Evolutionary conservation across 257 asterid genomes (phyloP).

Genomic region (Handroanthus guayacan): DNA sequence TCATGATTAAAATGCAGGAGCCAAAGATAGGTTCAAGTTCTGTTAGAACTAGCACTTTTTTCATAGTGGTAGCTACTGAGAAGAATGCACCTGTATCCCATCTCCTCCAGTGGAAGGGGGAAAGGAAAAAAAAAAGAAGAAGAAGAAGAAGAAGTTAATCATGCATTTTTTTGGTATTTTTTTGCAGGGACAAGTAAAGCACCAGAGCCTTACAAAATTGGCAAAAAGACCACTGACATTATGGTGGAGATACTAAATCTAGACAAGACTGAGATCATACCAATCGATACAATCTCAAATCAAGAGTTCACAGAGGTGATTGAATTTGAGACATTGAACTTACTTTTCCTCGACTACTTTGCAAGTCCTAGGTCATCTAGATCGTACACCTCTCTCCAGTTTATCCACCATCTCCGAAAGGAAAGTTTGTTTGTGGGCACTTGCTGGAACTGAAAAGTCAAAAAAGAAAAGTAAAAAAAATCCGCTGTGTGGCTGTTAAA

Average conservation of each 20-base stretch:
- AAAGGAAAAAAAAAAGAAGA: not conserved
- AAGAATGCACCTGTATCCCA: not conserved
- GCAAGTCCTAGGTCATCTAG: not conserved
- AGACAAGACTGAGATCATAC: slow-evolving; percentile 86
- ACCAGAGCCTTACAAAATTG: slow-evolving; percentile 85
- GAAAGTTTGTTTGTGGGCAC: not conserved
- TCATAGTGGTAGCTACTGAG: slow-evolving; percentile 17
- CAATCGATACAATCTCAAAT: slow-evolving; percentile 92
- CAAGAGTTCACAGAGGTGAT: slow-evolving; percentile 98
- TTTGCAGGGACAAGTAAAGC: slow-evolving; percentile 86
- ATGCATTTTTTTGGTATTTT: slow-evolving; percentile 32
- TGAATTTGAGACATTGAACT: slow-evolving; percentile 25
- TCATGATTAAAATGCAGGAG: too few species aligned
- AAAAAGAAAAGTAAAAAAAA: not conserved
- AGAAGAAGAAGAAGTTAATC: not conserved
- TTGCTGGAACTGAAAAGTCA: slow-evolving; percentile 2
- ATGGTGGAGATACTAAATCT: slow-evolving; percentile 91
- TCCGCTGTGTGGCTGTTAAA: not conserved
- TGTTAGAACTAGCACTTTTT: slow-evolving; percentile 24
- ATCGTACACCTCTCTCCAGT: slow-evolving; percentile 14
- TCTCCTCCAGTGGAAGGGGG: not conserved
- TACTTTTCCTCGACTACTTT: slow-evolving; percentile 21
- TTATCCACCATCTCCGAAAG: slow-evolving; percentile 23
- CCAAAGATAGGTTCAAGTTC: not conserved
- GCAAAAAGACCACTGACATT: slow-evolving; percentile 78